Evolutionary conservation across 1,139 yeast species (phyloP).

Genomic region (Blastobotrys ciferrii): DNA sequence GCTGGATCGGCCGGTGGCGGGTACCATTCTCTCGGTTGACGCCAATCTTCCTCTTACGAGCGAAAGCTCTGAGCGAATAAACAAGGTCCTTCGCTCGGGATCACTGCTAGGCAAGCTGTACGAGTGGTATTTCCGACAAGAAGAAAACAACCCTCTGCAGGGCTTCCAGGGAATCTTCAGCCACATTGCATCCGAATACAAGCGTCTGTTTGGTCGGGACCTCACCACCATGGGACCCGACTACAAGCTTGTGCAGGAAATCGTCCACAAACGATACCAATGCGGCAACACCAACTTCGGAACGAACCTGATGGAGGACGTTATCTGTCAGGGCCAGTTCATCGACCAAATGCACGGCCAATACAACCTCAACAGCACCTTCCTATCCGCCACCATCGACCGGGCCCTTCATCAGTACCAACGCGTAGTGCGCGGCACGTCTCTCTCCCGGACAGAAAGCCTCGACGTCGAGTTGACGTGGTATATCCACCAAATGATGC

Average conservation of each 20-base stretch:
- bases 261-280: not conserved
- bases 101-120: not conserved
- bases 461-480: constrained; percentile 6
- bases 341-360: constrained; percentile 8
- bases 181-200: not conserved
- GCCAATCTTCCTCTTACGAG: not conserved
- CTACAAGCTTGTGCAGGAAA: not conserved
- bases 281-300: constrained; percentile 1
- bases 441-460: not conserved
- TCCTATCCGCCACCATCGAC: constrained; percentile 5
- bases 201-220: not conserved
- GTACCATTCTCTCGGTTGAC: not conserved
- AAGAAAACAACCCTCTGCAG: not conserved
- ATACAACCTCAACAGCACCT: constrained; percentile 7
- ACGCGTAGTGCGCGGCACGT: not conserved
- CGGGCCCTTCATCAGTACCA: constrained; percentile 6
- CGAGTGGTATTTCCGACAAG: not conserved
- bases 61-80: not conserved
- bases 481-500: constrained; percentile 8
- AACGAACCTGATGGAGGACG: constrained; percentile 1
- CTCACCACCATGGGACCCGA: not conserved
- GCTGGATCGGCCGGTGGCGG: constrained; percentile 4
- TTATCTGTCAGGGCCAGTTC: constrained; percentile 1
- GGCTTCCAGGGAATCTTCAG: not conserved
- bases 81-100: constrained; percentile 1